phyloP scores from a whole-genome alignment of 768 basidiomycete species.

The Saitozyma sp. region DNA sequence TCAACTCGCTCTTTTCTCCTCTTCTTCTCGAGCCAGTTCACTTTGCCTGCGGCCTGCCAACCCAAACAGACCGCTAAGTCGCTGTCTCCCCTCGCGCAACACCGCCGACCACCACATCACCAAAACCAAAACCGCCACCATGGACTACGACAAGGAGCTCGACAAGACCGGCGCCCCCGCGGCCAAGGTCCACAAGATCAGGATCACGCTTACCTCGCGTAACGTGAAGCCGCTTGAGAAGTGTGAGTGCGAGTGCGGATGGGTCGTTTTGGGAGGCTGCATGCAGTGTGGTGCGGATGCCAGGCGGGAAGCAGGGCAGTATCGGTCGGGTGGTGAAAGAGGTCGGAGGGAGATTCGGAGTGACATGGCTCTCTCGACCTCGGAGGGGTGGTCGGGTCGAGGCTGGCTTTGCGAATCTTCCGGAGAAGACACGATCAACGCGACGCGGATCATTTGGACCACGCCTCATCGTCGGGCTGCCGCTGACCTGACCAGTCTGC shows the following conservation, averaged over 20 bases:
- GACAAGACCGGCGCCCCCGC: constrained; percentile 74
- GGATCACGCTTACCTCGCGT: constrained; percentile 96
- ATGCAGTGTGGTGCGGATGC: background rate
- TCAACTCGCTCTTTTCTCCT: constrained; percentile 13
- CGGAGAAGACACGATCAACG: too few species aligned
- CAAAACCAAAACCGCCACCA: constrained; percentile 25
- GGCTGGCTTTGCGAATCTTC: too few species aligned
- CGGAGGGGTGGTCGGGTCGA: too few species aligned
- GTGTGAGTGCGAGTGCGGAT: constrained; percentile 62
- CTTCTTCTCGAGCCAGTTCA: constrained; percentile 16
- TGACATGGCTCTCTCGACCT: too few species aligned
- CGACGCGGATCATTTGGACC: too few species aligned
- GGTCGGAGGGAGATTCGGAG: too few species aligned
- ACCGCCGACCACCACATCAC: background rate
- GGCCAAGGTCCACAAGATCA: constrained; percentile 97
- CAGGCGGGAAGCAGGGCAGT: background rate
- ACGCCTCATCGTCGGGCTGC: background rate
- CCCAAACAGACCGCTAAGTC: constrained; percentile 29
- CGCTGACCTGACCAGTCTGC: constrained; percentile 66
- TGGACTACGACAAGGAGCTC: constrained; percentile 62
- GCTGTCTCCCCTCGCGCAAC: constrained; percentile 21
- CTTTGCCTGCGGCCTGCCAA: constrained; percentile 16
- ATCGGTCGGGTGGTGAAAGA: background rate
- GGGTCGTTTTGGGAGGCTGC: background rate
- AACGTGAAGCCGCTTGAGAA: constrained; percentile 99